Conservation (phyloP, 2,329 filamentous ascomycete species). For the Pseudocercospora crystallina region DNA sequence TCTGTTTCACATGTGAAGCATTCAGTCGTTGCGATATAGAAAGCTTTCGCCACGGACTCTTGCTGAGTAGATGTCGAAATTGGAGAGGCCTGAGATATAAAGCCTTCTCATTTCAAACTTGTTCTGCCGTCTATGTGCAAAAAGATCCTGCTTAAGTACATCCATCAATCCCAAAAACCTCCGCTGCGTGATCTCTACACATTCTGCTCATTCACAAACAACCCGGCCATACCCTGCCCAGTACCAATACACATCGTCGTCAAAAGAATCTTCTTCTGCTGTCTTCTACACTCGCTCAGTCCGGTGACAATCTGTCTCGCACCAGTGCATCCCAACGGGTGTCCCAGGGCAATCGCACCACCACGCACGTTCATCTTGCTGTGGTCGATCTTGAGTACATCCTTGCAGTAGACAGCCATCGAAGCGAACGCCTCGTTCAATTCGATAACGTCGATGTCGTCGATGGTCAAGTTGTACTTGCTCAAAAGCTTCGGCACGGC, state of each 20-base stretch:
- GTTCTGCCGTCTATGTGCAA: too few species aligned
- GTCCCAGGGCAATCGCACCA: slow-evolving; percentile 79
- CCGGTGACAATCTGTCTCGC: slow-evolving; percentile 84
- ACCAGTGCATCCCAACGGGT: slow-evolving; percentile 78
- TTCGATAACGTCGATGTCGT: slow-evolving; percentile 87
- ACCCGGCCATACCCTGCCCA: slow-evolving; percentile 65
- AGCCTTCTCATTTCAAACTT: too few species aligned
- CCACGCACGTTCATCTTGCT: slow-evolving; percentile 79
- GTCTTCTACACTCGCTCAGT: slow-evolving; percentile 34
- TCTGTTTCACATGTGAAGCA: too few species aligned
- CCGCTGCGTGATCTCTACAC: slow-evolving; percentile 1
- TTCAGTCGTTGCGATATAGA: too few species aligned
- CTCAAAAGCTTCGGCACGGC: slow-evolving; percentile 77
- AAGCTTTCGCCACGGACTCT: too few species aligned
- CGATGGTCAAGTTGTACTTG: slow-evolving; percentile 73
- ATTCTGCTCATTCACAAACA: slow-evolving; percentile 64
- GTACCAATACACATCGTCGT: slow-evolving; percentile 85
- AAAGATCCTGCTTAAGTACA: too few species aligned
- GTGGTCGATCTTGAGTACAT: slow-evolving; percentile 65
- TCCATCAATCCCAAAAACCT: too few species aligned
- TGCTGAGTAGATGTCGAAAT: too few species aligned
- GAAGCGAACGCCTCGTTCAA: slow-evolving; percentile 97
- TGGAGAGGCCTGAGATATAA: too few species aligned
- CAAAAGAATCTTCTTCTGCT: slow-evolving; percentile 55
- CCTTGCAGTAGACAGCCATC: slow-evolving; percentile 88